Base-by-base conservation (phyloP, 2,329 filamentous ascomycete genomes). In the Aspergillus quadrilineatus region DNA sequence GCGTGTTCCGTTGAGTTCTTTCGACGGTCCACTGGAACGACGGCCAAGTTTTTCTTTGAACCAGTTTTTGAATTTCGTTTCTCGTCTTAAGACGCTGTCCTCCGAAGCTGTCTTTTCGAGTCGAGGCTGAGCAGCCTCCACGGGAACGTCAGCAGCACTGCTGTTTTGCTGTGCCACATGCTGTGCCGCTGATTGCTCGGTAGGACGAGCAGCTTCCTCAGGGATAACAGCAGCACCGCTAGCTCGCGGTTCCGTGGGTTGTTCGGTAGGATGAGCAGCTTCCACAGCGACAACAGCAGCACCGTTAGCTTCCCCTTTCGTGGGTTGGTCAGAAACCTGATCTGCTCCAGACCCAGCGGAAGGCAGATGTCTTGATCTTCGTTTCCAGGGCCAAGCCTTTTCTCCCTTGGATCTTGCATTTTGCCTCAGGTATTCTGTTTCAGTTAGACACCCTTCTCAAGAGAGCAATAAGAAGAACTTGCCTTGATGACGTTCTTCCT, bases 1-100 rank as follows among this genome's bases (percentile, higher is more conserved):
- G 5, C 34, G 41, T 26, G 34, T 54, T 42, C 28, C 43, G 15
- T 47, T 52, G 14, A 26, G 36, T 42, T 57, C 50, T 51, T 55
- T 51, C 44, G 54, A 10, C n/a, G 44, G 60, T 2, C 63, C 64
- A 53, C 67, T 71, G 22, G 65, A 58, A 2, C 66, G 71, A 56
- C 65, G 68, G 10, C 66, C 59, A 6, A 72, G 50, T 53, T 65
- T 63, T 41, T 66, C 66, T 28, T 65, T 69, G 61, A 75, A 69
- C 71, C 71, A 75, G 12, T 62, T 65, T 43, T 66, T 73, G 26
- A 75, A 50, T 51, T 68, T 73, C 3, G 71, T 71, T 37, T 72
- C 70, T 6, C 56, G 55, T 42, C 56, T 58, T 9, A 58, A 36
- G 9, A 55, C 37, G 9, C 42, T 44, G 55, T 47, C 45, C 37